Conservation (phyloP, 176 grass and related monocot species). For the Oryza glumipatula region DNA sequence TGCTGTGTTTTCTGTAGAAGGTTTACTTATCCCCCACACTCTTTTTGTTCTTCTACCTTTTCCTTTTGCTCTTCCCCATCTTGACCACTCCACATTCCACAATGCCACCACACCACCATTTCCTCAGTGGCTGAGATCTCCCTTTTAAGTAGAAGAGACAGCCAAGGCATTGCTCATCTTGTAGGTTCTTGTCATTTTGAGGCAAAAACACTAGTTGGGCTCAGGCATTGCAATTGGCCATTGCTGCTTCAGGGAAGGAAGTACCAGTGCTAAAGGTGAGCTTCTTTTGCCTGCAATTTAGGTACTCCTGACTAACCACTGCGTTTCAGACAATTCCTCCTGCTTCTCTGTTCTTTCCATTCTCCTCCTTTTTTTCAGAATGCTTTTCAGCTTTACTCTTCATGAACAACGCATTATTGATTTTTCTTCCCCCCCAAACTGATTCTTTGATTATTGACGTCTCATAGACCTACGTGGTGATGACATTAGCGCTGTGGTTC, state of each 20-base stretch:
- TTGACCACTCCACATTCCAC: constrained; percentile 43
- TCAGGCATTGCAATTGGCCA: background rate
- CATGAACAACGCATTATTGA: background rate
- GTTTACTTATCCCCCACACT: constrained; percentile 44
- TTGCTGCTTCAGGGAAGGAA: constrained; percentile 20
- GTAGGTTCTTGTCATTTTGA: constrained; percentile 17
- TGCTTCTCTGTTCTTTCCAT: constrained; percentile 25
- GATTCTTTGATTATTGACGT: background rate
- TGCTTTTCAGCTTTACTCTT: constrained; percentile 42
- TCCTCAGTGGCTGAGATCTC: constrained; percentile 10
- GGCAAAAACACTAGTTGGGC: background rate
- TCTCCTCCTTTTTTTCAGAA: constrained; percentile 2
- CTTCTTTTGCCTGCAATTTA: constrained; percentile 33
- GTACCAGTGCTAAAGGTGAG: constrained; percentile 41
- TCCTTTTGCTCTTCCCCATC: constrained; percentile 48
- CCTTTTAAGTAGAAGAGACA: constrained; percentile 44
- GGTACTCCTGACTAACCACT: constrained; percentile 6
- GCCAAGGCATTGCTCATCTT: constrained; percentile 18
- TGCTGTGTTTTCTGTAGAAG: constrained; percentile 38
- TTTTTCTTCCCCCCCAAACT: background rate
- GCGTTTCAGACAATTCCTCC: background rate
- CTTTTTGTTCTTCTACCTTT: constrained; percentile 67
- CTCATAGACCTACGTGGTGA: background rate
- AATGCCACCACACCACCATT: constrained; percentile 24
- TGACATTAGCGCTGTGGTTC: constrained; percentile 18